A percentile compares a stretch with the other conserved stretches of the same genome.
Evolutionary conservation across 2,329 filamentous ascomycete species (phyloP).

Genomic region (Cordyceps tenuipes): DNA sequence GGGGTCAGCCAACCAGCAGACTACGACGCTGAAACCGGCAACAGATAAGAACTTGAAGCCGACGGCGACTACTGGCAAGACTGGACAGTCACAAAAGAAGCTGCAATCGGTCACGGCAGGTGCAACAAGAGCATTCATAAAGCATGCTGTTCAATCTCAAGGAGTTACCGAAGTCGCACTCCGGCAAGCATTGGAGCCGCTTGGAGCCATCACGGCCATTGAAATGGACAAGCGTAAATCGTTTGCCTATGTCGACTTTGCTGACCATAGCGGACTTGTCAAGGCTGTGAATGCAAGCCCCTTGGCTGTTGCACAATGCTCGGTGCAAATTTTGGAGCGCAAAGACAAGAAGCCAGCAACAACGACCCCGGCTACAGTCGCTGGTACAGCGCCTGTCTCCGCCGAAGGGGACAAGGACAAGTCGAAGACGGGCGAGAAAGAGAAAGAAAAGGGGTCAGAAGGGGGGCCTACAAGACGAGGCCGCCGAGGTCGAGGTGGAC

Average conservation of each 20-base stretch:
- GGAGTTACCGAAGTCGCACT: constrained; percentile 80
- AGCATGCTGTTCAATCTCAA: constrained; percentile 80
- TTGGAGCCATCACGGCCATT: constrained; percentile 67
- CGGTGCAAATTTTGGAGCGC: constrained; percentile 78
- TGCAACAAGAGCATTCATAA: constrained; percentile 64
- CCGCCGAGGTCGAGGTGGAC: constrained; percentile 24
- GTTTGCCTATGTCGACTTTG: constrained; percentile 88
- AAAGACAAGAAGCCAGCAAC: constrained; percentile 48
- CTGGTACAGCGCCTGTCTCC: constrained; percentile 5
- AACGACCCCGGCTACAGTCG: constrained; percentile 1
- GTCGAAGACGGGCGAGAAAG: constrained; percentile 18
- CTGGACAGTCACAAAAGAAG: constrained; percentile 26
- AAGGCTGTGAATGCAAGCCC: constrained; percentile 78
- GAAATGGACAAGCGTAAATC: constrained; percentile 94
- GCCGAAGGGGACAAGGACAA: constrained; percentile 13
- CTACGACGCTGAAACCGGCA: constrained; percentile 19
- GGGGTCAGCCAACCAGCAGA: constrained; percentile 14
- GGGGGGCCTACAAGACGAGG: constrained; percentile 21
- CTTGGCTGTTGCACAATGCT: constrained; percentile 72
- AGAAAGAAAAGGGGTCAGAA: constrained; percentile 17
- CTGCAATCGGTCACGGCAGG: constrained; percentile 26
- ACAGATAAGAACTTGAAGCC: constrained; percentile 28
- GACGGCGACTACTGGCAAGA: constrained; percentile 26
- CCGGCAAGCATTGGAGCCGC: constrained; percentile 62
- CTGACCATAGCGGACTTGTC: constrained; percentile 59